Percentiles rank a stretch among this genome's conserved stretches.
Conservation (phyloP, 2,329 filamentous ascomycete species). For the Mycocentrospora acerina region DNA sequence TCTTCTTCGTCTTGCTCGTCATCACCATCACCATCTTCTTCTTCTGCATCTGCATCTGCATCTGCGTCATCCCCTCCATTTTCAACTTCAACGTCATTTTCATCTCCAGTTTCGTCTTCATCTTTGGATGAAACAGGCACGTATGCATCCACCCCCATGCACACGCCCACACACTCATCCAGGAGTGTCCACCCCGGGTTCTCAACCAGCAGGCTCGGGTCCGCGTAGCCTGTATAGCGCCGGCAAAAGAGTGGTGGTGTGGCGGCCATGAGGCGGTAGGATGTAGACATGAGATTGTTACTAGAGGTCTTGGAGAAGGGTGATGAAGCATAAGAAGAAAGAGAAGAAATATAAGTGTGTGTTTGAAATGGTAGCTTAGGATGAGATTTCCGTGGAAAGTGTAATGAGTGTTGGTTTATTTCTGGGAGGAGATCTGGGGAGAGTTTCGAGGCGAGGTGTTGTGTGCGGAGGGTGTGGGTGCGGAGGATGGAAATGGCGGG, state of each 20-base stretch:
- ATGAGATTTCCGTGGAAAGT: no score
- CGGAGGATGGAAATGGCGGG: slow-evolving; percentile 26
- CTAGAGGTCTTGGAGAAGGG: not conserved
- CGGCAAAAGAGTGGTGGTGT: slow-evolving; percentile 14
- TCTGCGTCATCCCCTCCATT: slow-evolving; percentile 22
- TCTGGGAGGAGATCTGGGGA: not conserved
- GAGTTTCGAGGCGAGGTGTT: not conserved
- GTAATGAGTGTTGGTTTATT: no score
- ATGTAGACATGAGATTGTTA: slow-evolving; percentile 1
- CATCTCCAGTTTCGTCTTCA: not conserved
- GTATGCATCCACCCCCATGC: slow-evolving; percentile 14
- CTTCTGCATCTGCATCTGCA: slow-evolving; percentile 4
- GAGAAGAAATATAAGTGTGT: no score
- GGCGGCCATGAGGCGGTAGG: slow-evolving; percentile 15
- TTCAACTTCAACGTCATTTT: slow-evolving; percentile 1
- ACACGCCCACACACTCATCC: slow-evolving; percentile 21
- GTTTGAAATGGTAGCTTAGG: no score
- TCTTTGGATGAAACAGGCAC: slow-evolving; percentile 9
- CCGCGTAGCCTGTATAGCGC: slow-evolving; percentile 10
- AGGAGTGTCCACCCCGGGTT: slow-evolving; percentile 7
- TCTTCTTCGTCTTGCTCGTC: not conserved
- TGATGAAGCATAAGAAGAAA: not conserved
- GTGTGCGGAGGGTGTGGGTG: slow-evolving; percentile 19
- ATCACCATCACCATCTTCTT: not conserved
- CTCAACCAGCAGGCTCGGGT: slow-evolving; percentile 7